A percentile compares a stretch with the other conserved stretches of the same genome.
These are phyloP conservation scores for Physocladia obscura DNA, from an alignment of 192 early-diverging fungal genomes.

Conservation along the genomic window DNA sequence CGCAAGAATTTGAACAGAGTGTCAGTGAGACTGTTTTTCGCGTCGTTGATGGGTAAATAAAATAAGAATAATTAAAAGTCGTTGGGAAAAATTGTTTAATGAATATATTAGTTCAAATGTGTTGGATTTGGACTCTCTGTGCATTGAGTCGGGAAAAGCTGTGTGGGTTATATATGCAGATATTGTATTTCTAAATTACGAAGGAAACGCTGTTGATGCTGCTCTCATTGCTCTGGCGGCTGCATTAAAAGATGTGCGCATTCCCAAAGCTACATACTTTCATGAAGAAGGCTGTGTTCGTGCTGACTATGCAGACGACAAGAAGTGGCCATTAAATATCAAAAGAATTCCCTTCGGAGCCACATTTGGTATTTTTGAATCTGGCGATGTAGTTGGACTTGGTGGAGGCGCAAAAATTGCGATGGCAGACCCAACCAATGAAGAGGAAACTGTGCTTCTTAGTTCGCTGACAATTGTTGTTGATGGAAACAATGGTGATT, in stretches of 20 bases:
- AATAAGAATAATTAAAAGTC: not conserved
- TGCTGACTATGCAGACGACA: constrained; percentile 50
- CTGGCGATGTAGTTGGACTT: not conserved
- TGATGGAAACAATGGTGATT: constrained; percentile 53
- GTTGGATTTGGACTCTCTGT: constrained; percentile 67
- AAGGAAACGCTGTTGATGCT: constrained; percentile 89
- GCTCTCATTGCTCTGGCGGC: constrained; percentile 73
- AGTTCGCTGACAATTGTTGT: constrained; percentile 57
- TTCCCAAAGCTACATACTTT: constrained; percentile 69
- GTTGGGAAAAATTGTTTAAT: not conserved
- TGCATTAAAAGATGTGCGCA: constrained; percentile 73
- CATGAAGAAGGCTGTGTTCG: constrained; percentile 59
- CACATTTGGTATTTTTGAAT: constrained; percentile 57
- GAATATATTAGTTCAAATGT: constrained; percentile 44
- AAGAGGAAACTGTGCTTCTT: constrained; percentile 63
- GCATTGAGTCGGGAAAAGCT: constrained; percentile 76
- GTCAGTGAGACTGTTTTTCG: constrained; percentile 75
- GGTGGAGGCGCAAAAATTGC: not conserved
- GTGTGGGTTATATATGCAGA: constrained; percentile 88
- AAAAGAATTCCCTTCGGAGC: constrained; percentile 50
- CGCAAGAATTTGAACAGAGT: constrained; percentile 78
- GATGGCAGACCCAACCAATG: constrained; percentile 70
- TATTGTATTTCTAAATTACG: constrained; percentile 86
- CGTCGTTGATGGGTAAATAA: constrained; percentile 56
- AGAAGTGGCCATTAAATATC: constrained; percentile 47